Conservation (phyloP, 2,329 filamentous ascomycete species). For the Pseudofabraea citricarpa region DNA sequence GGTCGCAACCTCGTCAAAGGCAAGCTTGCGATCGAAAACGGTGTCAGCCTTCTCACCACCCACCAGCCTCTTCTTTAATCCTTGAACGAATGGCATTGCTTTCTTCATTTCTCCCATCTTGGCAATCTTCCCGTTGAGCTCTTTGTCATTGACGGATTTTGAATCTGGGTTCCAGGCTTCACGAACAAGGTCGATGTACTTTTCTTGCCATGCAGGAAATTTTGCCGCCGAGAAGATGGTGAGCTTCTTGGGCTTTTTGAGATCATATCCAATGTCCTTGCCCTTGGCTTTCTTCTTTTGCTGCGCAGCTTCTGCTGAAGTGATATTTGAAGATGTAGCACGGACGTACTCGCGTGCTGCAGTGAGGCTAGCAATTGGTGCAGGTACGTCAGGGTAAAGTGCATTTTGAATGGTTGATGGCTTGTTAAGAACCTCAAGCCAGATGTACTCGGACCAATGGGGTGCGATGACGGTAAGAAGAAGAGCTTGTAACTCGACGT, state of each 20-base stretch:
- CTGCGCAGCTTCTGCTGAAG: conserved; percentile 75
- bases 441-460: conserved; percentile 93
- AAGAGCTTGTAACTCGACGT: conserved; percentile 81
- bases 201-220: conserved; percentile 88
- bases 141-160: conserved; percentile 72
- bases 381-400: conserved; percentile 65
- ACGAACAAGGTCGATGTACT: conserved; percentile 77
- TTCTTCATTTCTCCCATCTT: conserved; percentile 93
- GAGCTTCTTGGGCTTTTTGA: conserved; percentile 86
- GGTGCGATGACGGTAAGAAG: conserved; percentile 81
- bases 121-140: conserved; percentile 69
- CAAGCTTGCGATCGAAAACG: conserved; percentile 79
- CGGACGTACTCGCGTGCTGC: conserved; percentile 82
- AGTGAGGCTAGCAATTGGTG: conserved; percentile 61
- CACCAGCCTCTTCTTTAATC: conserved; percentile 76
- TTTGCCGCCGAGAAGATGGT: conserved; percentile 76
- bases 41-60: conserved; percentile 59
- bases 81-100: conserved; percentile 94
- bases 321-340: conserved; percentile 68
- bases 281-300: conserved; percentile 91
- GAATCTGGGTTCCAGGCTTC: conserved; percentile 61
- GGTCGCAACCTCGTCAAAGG: conserved; percentile 78
- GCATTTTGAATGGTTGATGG: conserved; percentile 73
- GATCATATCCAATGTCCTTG: conserved; percentile 80
- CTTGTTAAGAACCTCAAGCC: conserved; percentile 84